Evolutionary conservation across 176 grass and related monocot species (phyloP).

Genomic region (Carex kokanica): DNA sequence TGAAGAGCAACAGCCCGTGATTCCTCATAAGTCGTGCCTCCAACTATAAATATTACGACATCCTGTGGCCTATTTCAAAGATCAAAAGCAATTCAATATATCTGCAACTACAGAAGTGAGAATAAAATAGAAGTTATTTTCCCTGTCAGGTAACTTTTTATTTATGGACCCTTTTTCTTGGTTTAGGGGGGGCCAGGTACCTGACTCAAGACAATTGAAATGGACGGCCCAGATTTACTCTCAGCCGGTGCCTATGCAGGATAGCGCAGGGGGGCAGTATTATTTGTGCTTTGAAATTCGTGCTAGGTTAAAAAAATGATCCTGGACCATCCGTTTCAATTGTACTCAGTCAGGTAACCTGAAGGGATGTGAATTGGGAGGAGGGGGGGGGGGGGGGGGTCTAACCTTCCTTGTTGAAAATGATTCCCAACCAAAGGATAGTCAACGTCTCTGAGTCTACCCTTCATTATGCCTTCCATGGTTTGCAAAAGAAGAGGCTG

Average conservation of each 20-base stretch:
- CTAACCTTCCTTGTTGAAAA: slow-evolving; percentile 93
- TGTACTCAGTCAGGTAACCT: too few species aligned
- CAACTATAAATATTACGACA: slow-evolving; percentile 95
- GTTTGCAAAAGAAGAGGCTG: slow-evolving; percentile 94
- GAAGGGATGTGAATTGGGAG: not conserved
- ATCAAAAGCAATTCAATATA: slow-evolving; percentile 7
- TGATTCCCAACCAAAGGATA: slow-evolving; percentile 95
- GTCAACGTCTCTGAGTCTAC: slow-evolving; percentile 78
- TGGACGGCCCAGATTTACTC: too few species aligned
- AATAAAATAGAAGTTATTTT: not conserved
- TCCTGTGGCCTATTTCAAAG: slow-evolving; percentile 75
- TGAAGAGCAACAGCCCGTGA: slow-evolving; percentile 74
- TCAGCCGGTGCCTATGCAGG: too few species aligned
- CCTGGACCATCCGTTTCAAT: too few species aligned
- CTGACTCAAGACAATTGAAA: too few species aligned
- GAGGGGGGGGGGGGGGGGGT: not conserved
- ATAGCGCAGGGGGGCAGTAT: too few species aligned
- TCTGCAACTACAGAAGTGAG: slow-evolving; percentile 19
- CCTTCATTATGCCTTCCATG: slow-evolving; percentile 94
- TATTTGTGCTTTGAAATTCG: too few species aligned
- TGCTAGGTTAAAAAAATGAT: too few species aligned
- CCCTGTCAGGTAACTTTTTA: not conserved
- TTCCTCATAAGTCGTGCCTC: slow-evolving; percentile 96
- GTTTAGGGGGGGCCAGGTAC: too few species aligned
- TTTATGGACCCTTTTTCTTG: not conserved